Conservation (phyloP, 2,329 filamentous ascomycete species). For the Hymenoscyphus fraxineus region DNA sequence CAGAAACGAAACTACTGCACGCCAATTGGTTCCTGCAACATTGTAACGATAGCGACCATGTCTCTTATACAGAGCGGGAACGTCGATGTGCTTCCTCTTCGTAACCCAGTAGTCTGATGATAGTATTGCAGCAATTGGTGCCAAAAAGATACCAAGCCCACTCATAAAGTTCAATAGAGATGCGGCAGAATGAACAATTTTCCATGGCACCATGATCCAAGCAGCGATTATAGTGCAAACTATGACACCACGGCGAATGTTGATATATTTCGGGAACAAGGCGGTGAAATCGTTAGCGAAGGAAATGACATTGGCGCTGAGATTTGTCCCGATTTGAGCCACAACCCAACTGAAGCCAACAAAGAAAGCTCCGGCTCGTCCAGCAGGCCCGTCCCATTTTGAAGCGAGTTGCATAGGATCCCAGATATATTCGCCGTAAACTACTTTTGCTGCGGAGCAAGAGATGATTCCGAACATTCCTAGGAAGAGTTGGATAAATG, state of each 20-base stretch:
- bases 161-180: conserved; percentile 35
- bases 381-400: conserved; percentile 28
- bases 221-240: conserved; percentile 41
- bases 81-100: conserved; percentile 34
- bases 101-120: conserved; percentile 36
- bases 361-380: conserved; percentile 34
- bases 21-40: conserved; percentile 27
- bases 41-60: conserved; percentile 30
- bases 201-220: conserved; percentile 45
- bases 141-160: conserved; percentile 38
- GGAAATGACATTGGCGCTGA: conserved; percentile 39
- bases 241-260: conserved; percentile 45
- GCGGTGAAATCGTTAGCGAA: conserved; percentile 41
- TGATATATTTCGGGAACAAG: conserved; percentile 48
- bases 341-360: conserved; percentile 32
- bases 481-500: conserved; percentile 28
- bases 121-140: conserved; percentile 38
- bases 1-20: conserved; percentile 27
- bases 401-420: conserved; percentile 29
- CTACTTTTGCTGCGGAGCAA: conserved; percentile 31
- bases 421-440: conserved; percentile 35
- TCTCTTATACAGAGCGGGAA: conserved; percentile 35
- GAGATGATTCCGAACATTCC: conserved; percentile 33
- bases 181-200: conserved; percentile 39
- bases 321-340: conserved; percentile 38